Base-by-base conservation (phyloP, 495 filamentous ascomycete species). In the Annulohypoxylon maeteangense region DNA sequence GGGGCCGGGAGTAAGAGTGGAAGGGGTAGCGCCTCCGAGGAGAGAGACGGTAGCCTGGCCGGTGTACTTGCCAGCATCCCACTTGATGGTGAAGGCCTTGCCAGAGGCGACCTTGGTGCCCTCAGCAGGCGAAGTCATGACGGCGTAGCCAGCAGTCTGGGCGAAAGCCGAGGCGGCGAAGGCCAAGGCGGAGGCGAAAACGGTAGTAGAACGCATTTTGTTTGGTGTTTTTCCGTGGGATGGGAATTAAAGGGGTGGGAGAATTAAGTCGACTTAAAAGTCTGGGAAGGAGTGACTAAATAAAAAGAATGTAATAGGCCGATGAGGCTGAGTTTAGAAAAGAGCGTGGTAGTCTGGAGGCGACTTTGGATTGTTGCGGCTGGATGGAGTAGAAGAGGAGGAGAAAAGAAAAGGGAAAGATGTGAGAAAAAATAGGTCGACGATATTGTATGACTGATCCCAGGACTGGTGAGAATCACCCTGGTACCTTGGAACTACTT, bases 181-280 rank as follows among this genome's bases (percentile, higher is more conserved):
- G 51, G 81, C 83, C 76, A 85, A 69, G 77, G 80, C 51, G 62
- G 83, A 67, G 45, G 81, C 76, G 66, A 80, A 67, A 45, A 79
- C 65, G 74, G 70, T 59, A 55, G 73, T 18, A 51, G 79, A 83
- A 59, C 77, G 79, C 83, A 86, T 86, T 55, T 80, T 85, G 80
- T 57, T 57, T 59, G 40, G 50, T 57, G 55, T 31, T 53, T 48
- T 18, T 44, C 20, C 32, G 16, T 56, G 60, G 54, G 40, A 64
- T 62, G 22, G 53, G 63, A 67, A 74, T 63, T 56, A 57, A 58
- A 55, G 36, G 25, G 38, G 55, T 23, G 48, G 25, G 31, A 23
- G 57, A 53, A 29, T 32, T 34, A 36, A 34, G 36, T 16, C 23
- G 22, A 51, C 47, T 51, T 29, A 29, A 27, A 14, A 65, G 45